phyloP scores from a whole-genome alignment of 2,329 filamentous ascomycete genomes.

The Fusarium sp. region DNA sequence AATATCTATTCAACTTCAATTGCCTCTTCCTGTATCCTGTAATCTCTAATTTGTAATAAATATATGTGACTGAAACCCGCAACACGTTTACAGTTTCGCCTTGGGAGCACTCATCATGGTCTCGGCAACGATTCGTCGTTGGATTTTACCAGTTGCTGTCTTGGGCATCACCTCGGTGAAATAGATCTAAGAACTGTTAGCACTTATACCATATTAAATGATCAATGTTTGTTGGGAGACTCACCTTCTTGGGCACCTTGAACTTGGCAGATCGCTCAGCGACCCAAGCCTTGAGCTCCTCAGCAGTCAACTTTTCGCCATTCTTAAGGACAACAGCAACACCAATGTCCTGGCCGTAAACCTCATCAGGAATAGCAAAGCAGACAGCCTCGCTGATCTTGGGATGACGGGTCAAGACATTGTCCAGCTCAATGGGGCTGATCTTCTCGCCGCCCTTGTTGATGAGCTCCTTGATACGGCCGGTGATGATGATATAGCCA shows the following conservation, averaged over 20 bases:
- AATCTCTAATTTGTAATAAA: background rate
- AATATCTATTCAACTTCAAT: constrained; percentile 18
- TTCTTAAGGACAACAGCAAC: constrained; percentile 81
- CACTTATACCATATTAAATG: background rate
- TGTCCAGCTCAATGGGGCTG: constrained; percentile 88
- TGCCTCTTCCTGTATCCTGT: background rate
- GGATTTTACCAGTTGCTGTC: constrained; percentile 92
- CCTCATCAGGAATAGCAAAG: constrained; percentile 84
- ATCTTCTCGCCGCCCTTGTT: constrained; percentile 94
- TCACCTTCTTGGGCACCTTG: constrained; percentile 85
- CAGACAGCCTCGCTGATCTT: constrained; percentile 82
- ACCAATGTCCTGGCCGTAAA: constrained; percentile 86
- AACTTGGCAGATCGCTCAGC: constrained; percentile 80
- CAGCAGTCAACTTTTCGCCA: constrained; percentile 66
- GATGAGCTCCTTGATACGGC: constrained; percentile 94
- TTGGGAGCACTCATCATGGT: constrained; percentile 76
- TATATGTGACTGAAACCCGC: constrained; percentile 1
- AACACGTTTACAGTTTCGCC: constrained; percentile 63
- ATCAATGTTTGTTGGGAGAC: constrained; percentile 33
- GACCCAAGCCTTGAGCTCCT: constrained; percentile 77
- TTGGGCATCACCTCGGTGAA: constrained; percentile 89
- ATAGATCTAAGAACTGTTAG: constrained; percentile 69
- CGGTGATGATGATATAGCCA: constrained; percentile 87
- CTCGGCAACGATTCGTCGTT: constrained; percentile 87
- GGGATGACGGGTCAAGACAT: constrained; percentile 79